These are phyloP conservation scores for Lichtheimia ornata DNA, from an alignment of 371 early-diverging fungal species.

Conservation along the genomic window DNA sequence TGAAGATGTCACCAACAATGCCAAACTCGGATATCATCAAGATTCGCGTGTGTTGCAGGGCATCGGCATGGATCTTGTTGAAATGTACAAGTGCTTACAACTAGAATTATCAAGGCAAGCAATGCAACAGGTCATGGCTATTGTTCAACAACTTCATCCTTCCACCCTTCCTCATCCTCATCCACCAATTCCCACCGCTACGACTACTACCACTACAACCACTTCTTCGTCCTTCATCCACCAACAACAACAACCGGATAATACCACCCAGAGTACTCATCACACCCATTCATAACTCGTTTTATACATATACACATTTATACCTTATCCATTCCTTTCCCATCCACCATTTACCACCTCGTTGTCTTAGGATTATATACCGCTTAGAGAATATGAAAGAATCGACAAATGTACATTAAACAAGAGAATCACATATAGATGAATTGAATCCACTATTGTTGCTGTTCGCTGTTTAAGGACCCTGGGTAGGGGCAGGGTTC, in stretches of 20 bases:
- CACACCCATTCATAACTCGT: no score
- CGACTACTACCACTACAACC: not conserved
- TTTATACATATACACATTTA: no score
- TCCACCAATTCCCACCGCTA: not conserved
- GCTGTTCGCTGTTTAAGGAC: constrained; percentile 34
- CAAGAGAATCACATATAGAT: no score
- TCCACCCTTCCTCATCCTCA: not conserved
- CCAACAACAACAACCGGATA: no score
- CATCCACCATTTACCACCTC: no score
- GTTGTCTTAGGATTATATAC: no score
- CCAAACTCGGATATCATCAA: constrained; percentile 19
- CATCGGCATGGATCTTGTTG: constrained; percentile 22
- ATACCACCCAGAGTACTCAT: no score
- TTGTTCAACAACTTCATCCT: constrained; percentile 11
- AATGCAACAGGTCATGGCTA: constrained; percentile 18
- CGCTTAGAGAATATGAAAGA: no score
- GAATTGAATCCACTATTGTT: not conserved
- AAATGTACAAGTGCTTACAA: constrained; percentile 20
- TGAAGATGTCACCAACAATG: constrained; percentile 16
- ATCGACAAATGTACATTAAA: no score
- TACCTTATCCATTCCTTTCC: no score
- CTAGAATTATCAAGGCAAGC: constrained; percentile 13
- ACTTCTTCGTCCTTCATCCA: not conserved
- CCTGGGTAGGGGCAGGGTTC: constrained; percentile 71
- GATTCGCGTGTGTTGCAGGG: constrained; percentile 17